Evolutionary conservation across 1,284 basidiomycete genomes (phyloP).

Genomic region (Ceratobasidium sp.): DNA sequence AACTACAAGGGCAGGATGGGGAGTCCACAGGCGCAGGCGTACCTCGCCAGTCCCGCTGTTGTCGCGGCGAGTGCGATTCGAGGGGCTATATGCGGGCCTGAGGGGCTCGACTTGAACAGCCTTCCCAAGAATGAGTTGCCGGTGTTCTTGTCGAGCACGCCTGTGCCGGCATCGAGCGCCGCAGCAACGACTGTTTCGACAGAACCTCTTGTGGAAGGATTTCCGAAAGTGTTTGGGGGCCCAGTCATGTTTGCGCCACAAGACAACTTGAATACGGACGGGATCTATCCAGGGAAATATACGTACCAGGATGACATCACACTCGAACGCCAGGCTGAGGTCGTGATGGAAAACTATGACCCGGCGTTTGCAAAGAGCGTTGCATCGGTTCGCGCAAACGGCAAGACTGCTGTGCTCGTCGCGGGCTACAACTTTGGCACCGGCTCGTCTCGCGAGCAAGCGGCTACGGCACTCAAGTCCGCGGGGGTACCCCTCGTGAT

Average conservation of each 20-base stretch:
- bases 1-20: conserved; percentile 99
- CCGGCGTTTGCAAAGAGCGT: conserved; percentile 82
- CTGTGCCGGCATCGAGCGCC: conserved; percentile 46
- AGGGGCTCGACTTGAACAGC: conserved; percentile 63
- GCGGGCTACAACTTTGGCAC: conserved; percentile 99
- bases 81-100: conserved; percentile 90
- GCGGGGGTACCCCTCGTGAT: conserved; percentile 93
- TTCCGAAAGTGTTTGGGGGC: conserved; percentile 86
- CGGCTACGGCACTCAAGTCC: conserved; percentile 95
- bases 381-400: conserved; percentile 61
- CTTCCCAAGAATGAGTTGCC: conserved; percentile 59
- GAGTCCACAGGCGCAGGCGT: conserved; percentile 91
- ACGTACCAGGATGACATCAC: conserved; percentile 99
- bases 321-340: conserved; percentile 89
- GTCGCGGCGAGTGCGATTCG: conserved; percentile 95
- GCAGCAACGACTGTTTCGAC: conserved; percentile 46
- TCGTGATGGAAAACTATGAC: conserved; percentile 99
- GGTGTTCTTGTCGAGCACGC: conserved; percentile 50
- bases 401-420: conserved; percentile 66
- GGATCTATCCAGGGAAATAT: conserved; percentile 99
- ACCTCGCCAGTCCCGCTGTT: conserved; percentile 94
- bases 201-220: conserved; percentile 76
- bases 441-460: conserved; percentile 98
- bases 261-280: conserved; percentile 98
- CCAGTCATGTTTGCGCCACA: conserved; percentile 91